These are phyloP conservation scores for Spinellus fusiger DNA, from an alignment of 192 early-diverging fungal species.

Conservation along the genomic window DNA sequence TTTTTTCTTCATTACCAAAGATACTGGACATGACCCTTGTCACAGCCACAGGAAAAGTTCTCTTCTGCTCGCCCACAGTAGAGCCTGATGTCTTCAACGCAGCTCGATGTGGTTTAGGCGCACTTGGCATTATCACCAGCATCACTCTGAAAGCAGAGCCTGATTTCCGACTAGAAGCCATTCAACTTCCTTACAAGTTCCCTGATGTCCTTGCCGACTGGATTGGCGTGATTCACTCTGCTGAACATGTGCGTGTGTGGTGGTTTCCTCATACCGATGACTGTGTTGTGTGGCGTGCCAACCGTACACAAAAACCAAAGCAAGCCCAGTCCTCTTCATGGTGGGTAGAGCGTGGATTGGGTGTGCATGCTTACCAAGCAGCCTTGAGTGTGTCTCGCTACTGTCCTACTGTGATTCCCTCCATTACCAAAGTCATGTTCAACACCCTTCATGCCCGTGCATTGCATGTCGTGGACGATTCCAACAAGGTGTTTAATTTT, in stretches of 20 bases:
- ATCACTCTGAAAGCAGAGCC: slow-evolving; percentile 64
- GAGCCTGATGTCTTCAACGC: slow-evolving; percentile 58
- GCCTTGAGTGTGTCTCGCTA: slow-evolving; percentile 53
- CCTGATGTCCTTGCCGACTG: slow-evolving; percentile 49
- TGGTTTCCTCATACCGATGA: slow-evolving; percentile 75
- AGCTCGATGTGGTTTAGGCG: slow-evolving; percentile 60
- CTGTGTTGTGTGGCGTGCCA: slow-evolving; percentile 62
- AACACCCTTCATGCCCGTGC: slow-evolving; percentile 38
- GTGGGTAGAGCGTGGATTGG: slow-evolving; percentile 23
- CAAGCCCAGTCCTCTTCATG: slow-evolving; percentile 11
- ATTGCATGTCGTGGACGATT: slow-evolving; percentile 52
- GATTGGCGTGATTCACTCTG: slow-evolving; percentile 44
- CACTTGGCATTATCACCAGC: slow-evolving; percentile 61
- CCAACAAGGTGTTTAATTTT: slow-evolving; percentile 60
- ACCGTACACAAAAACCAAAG: slow-evolving; percentile 44
- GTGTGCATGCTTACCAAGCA: slow-evolving; percentile 47
- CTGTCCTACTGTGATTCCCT: slow-evolving; percentile 40
- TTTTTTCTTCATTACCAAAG: slow-evolving; percentile 14
- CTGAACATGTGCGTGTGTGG: slow-evolving; percentile 73
- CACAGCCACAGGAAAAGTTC: slow-evolving; percentile 41
- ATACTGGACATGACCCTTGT: slow-evolving; percentile 55
- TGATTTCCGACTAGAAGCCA: slow-evolving; percentile 58
- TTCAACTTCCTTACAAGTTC: slow-evolving; percentile 55
- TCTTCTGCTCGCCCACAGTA: slow-evolving; percentile 43
- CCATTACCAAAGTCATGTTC: slow-evolving; percentile 50